Conservation (phyloP, 768 basidiomycete species). For the Crepidotus variabilis region DNA sequence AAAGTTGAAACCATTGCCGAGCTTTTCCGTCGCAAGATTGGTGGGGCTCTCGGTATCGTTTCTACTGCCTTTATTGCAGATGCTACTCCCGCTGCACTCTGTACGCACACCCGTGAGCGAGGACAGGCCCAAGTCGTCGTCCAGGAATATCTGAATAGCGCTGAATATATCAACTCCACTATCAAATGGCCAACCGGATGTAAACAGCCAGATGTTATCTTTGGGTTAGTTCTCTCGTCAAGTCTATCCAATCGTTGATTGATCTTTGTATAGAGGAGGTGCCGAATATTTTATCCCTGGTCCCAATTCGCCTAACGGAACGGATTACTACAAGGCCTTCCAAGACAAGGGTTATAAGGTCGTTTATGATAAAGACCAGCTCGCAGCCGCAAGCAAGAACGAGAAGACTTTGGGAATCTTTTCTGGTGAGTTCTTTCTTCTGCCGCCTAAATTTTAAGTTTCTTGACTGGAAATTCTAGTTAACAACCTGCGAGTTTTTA, state of each 20-base stretch:
- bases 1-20: slow-evolving; percentile 43
- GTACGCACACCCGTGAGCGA: slow-evolving; percentile 38
- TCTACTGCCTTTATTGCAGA: slow-evolving; percentile 43
- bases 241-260: not conserved
- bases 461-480: slow-evolving; percentile 5
- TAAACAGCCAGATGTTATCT: slow-evolving; percentile 38
- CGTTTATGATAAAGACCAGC: slow-evolving; percentile 30
- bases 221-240: slow-evolving; percentile 26
- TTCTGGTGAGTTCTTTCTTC: slow-evolving; percentile 24
- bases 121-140: slow-evolving; percentile 29
- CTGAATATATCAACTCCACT: slow-evolving; percentile 26
- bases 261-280: slow-evolving; percentile 28
- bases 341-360: slow-evolving; percentile 37
- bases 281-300: slow-evolving; percentile 41
- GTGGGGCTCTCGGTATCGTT: slow-evolving; percentile 41
- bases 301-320: slow-evolving; percentile 31
- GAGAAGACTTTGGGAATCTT: slow-evolving; percentile 42
- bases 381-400: slow-evolving; percentile 25
- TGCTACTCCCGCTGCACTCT: slow-evolving; percentile 41
- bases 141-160: slow-evolving; percentile 32
- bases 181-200: slow-evolving; percentile 40
- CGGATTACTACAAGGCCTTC: slow-evolving; percentile 40
- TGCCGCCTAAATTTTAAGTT: not conserved
- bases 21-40: slow-evolving; percentile 35
- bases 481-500: slow-evolving; percentile 19